Base-by-base conservation (phyloP, 2,329 filamentous ascomycete species). In the Periconia sp. region DNA sequence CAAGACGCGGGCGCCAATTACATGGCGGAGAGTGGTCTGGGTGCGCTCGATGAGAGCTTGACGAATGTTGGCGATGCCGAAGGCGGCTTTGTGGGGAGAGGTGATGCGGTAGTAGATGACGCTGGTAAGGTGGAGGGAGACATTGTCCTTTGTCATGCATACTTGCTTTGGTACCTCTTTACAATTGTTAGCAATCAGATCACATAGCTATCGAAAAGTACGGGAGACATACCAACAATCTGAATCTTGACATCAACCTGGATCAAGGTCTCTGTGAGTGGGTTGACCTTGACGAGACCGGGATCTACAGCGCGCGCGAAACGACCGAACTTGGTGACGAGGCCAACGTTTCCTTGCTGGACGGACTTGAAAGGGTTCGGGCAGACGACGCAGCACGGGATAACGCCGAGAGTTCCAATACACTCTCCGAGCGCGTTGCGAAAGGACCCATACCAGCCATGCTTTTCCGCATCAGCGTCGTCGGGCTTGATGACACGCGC, bases 131-230 rank as follows among this genome's bases (percentile, higher is more conserved):
- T 92, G 86, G 29, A 99, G 80, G 32, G 89, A 95, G 52, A 97
- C 94, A 64, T 99, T 99, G 79, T 99, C 94, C 78, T 97, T 97
- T 71, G 94, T 99, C 92, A 99, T 99, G 80, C 94, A 97, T 50
- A 92, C 85, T 74, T 99, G 94, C 74, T 92, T 85, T 13, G 92
- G 92, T 17, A 99, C 94, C 78, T 99, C 87, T 73, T 60, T 29
- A 13, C 9, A 32, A 29, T 13, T 24, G 29, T 55, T 47, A 54
- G 45, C n/a, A n/a, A n/a, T n/a, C n/a, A n/a, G n/a, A n/a, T n/a
- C n/a, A n/a, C n/a, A n/a, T n/a, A n/a, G n/a, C 32, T 4, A 32
- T 31, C 12, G 24, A 13, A 36, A 22, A 36, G 15, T 10, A 16
- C 7, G n/a, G n/a, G n/a, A 12, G 13, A 72, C 75, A 42, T 73